Evolutionary conservation across 2,329 filamentous ascomycete genomes (phyloP), one percentile per base, ranked within the genome.

Genomic region (Ascochyta koolunga): DNA sequence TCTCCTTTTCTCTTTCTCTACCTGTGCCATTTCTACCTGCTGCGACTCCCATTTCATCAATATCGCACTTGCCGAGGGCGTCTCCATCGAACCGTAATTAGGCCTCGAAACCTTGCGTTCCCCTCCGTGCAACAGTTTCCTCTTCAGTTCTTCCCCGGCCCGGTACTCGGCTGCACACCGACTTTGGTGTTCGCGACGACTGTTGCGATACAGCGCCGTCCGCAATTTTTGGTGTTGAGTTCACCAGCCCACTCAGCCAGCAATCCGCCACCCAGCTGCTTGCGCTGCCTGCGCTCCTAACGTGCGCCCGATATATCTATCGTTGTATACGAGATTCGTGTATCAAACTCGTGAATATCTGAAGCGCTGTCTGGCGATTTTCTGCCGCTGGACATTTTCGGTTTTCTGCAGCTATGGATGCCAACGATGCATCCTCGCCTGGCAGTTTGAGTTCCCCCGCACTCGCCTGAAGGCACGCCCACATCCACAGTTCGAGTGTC

Each of bases 391-490:
- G 38, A 21, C 36, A 21, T 25, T 52, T 59, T 53, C 44, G 38
- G 59, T 62, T 29, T 63, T 61, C 53, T 42, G 56, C 62, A 51
- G 59, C 62, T 42, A 75, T 73, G 72, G 68, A 69, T 49, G 56
- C 56, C 36, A 65, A 70, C 40, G 69, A 65, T 60, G 68, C 68
- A 32, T 73, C 69, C 44, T 74, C 72, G 56, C 69, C 70, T 24
- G 72, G 68, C 50, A 71, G 68, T 61, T 62, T 73, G 51, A 72
- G 72, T 59, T 74, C 70, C 70, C 32, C 73, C 73, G 47, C 71
- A 75, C 65, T 74, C 71, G 65, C 73, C 73, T 39, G 66, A 71
- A 51, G 63, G 62, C 59, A 70, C 66, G 50, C 68, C 66, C 48
- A 70, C 61, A 54, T 71, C 70, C 48, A 69, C 71, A 51, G 68